Evolutionary conservation across 305 asterid species (phyloP), one percentile per base, ranked within the genome.

Genomic region (Ajuga reptans): DNA sequence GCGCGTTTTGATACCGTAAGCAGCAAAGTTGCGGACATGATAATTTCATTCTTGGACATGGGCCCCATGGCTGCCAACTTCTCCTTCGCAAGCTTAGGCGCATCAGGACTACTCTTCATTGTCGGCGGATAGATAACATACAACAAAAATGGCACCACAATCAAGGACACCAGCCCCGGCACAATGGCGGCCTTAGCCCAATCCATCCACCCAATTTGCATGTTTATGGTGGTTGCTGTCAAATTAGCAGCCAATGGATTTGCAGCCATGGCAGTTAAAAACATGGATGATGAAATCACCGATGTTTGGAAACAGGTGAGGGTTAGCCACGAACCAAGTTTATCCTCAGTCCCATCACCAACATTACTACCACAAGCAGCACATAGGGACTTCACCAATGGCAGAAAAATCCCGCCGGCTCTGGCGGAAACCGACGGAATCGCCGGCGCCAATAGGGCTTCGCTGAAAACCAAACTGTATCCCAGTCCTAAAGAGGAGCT

Each of bases 111-210:
- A 17, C 81, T 85, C 86, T 90, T 90, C 47, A 90, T 83, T 0
- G 83, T 69, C 0, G 97, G 97, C 0, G 97, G 97, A 71, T 82
- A 82, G 29, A 82, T 21, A 4, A 82, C 0, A 57, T 82, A 82
- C 41, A 82, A 78, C 72, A 93, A 39, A 68, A 89, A 56, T 1
- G 97, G 97, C 10, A 93, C 99, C 42, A 93, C 96, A 12, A 86
- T 24, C 73, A 93, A 77, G 0, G 97, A 90, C 17, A 87, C 89
- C 72, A 93, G 59, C 12, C 97, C 97, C 0, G 97, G 97, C 31
- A 93, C 96, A 12, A 93, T 77, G 1, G 99, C 99, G 14, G 97
- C 99, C 84, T 89, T 87, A 21, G 99, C 97, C 99, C 99, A 93
- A 84, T 93, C 99, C 96, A 90, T 86, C 99, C 97, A 93, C 21